Evolutionary conservation across 169 alveolate species (phyloP), one percentile per base, ranked within the genome.

Genomic region (Amoebophrya sp.): DNA sequence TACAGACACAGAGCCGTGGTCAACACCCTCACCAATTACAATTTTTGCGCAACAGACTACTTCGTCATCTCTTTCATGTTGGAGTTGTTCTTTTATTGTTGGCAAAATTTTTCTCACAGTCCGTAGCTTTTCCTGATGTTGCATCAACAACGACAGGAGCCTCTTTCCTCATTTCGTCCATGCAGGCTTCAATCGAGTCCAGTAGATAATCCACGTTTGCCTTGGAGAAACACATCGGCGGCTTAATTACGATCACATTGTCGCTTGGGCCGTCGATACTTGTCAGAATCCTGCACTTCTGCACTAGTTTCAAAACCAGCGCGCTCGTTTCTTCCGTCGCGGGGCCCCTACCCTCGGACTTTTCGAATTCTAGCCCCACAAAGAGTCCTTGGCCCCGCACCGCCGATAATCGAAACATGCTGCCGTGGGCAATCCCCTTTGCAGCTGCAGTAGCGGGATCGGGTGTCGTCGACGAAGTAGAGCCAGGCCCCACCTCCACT

Each of bases 221-320:
- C 31, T 26, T 0, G n/a, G 91, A 67, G 31, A 89, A 89, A 45
- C 89, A 67, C 92, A 90, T 90, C 0, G 92, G 92, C 38, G 92
- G 92, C 89, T 90, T 90, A 16, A 90, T 69, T 26, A 90, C 92
- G 40, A 90, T 45, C 38, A 90, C 89, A 26, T 90, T 90, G 45
- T 90, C 92, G 29, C 69, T 20, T 31, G 92, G 92, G 26, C 92
- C 92, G 41, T 90, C 92, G 29, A 90, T 90, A 90, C 92, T 90
- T 90, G 87, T 90, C 48, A 90, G 50, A 5, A 90, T 42, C 50
- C 31, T 15, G 39, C 26, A 41, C 7, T 58, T 10, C 39, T 29
- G 78, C 4, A 58, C 34, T 29, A 58, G 2, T 10, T 2, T 10
- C 29, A 2, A 4, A n/a, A 13, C 7, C 39, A 58, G 26, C 39